Evolutionary conservation across 2,329 filamentous ascomycete species (phyloP), one percentile per base, ranked within the genome.

Genomic region (Pseudocercospora eumusae): DNA sequence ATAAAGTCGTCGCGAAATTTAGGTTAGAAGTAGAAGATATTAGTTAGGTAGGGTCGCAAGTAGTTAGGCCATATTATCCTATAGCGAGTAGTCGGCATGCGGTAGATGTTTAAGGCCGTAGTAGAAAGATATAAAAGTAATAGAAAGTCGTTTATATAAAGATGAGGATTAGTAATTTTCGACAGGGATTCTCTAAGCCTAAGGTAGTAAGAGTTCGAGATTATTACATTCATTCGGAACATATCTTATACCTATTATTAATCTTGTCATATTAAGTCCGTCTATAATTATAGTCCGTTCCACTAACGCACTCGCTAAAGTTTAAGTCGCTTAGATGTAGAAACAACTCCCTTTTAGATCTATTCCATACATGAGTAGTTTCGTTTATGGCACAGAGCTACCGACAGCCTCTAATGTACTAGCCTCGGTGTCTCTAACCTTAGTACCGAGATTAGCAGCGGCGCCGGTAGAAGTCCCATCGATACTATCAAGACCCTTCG

Each of bases 391-490:
- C 8, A 66, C 60, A 2, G 53, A 36, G 2, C 42, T 58, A 25
- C 64, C 64, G 45, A 23, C 31, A 45, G 45, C 57, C 36, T 64
- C 62, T 2, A 64, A n/a, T 8, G 62, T 64, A 11, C 53, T 52
- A 28, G 59, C 64, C 28, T 66, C 64, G 10, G 50, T 53, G 21
- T 27, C 44, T 6, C 64, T 68, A 23, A 68, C 28, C 23, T 62
- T 15, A 3, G 64, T 63, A 4, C 67, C 68, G 9, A 44, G 15
- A n/a, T 66, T 36, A 6, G 68, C 66, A 5, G 64, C 64, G 13
- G 27, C 67, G 21, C 44, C 33, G 7, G 68, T 70, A 10, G 59
- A 54, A 0, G 44, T n/a, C 3, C 67, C 67, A 53, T 70, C 67
- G 13, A 65, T 21, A 28, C 11, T 56, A 25, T 67, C 66, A 11